Evolutionary conservation across 441 rosid genomes (phyloP).

Genomic region (Lagerstroemia fauriei): DNA sequence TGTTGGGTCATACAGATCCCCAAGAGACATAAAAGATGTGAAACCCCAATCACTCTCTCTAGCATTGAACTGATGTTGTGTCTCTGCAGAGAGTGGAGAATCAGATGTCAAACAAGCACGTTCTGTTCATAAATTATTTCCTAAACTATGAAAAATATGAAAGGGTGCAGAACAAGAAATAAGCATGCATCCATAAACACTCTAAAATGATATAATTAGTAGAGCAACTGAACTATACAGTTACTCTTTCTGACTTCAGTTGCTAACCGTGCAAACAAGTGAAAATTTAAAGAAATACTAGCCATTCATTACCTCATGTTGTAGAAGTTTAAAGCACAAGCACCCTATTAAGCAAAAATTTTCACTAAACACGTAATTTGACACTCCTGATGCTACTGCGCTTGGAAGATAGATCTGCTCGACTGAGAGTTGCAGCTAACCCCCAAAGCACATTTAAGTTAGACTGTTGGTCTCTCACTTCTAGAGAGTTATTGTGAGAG

Average conservation of each 20-base stretch:
- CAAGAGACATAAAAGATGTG: slow-evolving; percentile 28
- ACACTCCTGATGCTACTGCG: background rate
- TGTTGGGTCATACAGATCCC: slow-evolving; percentile 10
- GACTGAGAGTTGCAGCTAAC: background rate
- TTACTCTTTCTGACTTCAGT: background rate
- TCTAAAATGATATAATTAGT: background rate
- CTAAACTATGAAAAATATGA: background rate
- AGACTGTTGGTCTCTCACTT: too few species aligned
- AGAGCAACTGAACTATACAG: background rate
- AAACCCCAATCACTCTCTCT: slow-evolving; percentile 32
- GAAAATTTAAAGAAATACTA: background rate
- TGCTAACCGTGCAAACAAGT: background rate
- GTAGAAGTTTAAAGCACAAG: background rate
- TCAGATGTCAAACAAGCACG: background rate
- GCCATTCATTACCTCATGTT: background rate
- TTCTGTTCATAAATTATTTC: background rate
- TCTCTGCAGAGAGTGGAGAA: slow-evolving; percentile 15
- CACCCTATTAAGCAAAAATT: background rate
- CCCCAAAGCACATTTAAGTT: too few species aligned
- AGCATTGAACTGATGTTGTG: slow-evolving; percentile 28
- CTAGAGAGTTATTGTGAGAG: too few species aligned
- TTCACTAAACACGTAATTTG: background rate
- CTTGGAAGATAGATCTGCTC: background rate
- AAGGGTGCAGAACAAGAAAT: background rate
- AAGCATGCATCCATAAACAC: background rate